phyloP scores from a whole-genome alignment of 1,284 basidiomycete species.

The Leccinum solheimii region DNA sequence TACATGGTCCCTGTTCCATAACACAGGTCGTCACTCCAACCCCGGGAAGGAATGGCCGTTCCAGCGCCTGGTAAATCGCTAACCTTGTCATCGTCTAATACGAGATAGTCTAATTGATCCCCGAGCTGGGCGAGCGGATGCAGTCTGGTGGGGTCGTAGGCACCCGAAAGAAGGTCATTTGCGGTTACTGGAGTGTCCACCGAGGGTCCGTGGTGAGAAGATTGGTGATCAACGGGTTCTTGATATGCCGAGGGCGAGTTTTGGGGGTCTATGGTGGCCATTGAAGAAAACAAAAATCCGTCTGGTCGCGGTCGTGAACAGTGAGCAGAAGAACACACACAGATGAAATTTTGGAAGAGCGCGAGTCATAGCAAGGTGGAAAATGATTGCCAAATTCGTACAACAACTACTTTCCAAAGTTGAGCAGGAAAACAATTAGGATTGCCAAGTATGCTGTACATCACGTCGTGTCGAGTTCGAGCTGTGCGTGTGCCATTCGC shows the following conservation, averaged over 20 bases:
- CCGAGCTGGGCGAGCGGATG: conserved; percentile 89
- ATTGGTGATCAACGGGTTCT: conserved; percentile 47
- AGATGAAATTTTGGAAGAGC: conserved; percentile 34
- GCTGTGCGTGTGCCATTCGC: conserved; percentile 24
- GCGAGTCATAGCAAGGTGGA: conserved; percentile 26
- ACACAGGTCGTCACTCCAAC: conserved; percentile 99
- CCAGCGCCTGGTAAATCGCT: conserved; percentile 82
- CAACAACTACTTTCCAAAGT: conserved; percentile 12
- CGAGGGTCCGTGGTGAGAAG: conserved; percentile 46
- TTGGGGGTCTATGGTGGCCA: conserved; percentile 31
- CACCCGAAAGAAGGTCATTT: conserved; percentile 77
- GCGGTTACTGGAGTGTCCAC: conserved; percentile 68
- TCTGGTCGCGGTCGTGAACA: conserved; percentile 21
- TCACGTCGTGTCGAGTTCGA: conserved; percentile 16
- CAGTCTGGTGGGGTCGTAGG: conserved; percentile 86
- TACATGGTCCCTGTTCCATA: conserved; percentile 99
- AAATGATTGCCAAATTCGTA: conserved; percentile 16
- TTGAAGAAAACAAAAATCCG: conserved; percentile 16
- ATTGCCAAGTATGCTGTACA: conserved; percentile 18
- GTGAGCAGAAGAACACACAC: conserved; percentile 13
- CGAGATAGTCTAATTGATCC: conserved; percentile 88
- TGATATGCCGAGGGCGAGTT: conserved; percentile 34
- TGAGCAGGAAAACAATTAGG: conserved; percentile 32
- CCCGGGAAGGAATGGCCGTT: conserved; percentile 88
- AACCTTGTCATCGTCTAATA: conserved; percentile 92